Evolutionary conservation across 2,329 filamentous ascomycete genomes (phyloP).

Genomic region (Colletotrichum orchidophilum): DNA sequence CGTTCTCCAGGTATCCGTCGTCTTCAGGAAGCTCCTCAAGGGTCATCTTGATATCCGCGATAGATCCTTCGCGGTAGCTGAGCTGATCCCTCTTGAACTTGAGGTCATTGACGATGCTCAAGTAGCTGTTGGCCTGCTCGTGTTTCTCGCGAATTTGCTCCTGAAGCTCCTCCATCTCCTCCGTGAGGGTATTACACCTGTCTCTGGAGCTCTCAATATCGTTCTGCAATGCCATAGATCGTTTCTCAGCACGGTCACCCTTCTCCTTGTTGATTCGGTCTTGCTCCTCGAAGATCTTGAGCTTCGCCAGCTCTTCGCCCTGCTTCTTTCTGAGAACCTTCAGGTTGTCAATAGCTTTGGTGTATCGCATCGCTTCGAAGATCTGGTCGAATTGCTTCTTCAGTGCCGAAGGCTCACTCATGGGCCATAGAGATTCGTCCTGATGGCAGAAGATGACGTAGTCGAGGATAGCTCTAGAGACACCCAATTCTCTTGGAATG

Average conservation of each 20-base stretch:
- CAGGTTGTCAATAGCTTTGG: conserved; percentile 95
- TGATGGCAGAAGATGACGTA: conserved; percentile 99
- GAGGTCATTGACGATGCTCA: conserved; percentile 78
- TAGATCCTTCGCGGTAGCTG: conserved; percentile 73
- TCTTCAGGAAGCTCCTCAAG: conserved; percentile 82
- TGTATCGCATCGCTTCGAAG: conserved; percentile 96
- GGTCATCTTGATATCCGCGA: conserved; percentile 75
- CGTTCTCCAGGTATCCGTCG: conserved; percentile 77
- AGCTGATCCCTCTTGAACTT: conserved; percentile 81
- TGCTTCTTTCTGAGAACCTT: conserved; percentile 87
- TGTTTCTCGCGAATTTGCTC: conserved; percentile 71
- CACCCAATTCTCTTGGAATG: conserved; percentile 87
- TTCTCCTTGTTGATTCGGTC: conserved; percentile 87
- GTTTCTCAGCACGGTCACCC: conserved; percentile 76
- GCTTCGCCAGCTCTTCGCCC: conserved; percentile 75
- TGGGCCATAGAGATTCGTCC: conserved; percentile 96
- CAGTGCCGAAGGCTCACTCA: conserved; percentile 84
- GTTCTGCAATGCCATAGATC: conserved; percentile 69
- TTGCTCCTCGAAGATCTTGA: conserved; percentile 79
- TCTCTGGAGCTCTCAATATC: conserved; percentile 71
- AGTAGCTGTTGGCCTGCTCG: conserved; percentile 77
- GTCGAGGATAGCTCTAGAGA: conserved; percentile 89
- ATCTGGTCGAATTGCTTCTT: conserved; percentile 98
- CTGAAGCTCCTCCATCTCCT: conserved; percentile 69
- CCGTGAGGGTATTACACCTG: conserved; percentile 66